Conservation (phyloP, 805 yeast species). For the Saccharomyces paradoxus region DNA sequence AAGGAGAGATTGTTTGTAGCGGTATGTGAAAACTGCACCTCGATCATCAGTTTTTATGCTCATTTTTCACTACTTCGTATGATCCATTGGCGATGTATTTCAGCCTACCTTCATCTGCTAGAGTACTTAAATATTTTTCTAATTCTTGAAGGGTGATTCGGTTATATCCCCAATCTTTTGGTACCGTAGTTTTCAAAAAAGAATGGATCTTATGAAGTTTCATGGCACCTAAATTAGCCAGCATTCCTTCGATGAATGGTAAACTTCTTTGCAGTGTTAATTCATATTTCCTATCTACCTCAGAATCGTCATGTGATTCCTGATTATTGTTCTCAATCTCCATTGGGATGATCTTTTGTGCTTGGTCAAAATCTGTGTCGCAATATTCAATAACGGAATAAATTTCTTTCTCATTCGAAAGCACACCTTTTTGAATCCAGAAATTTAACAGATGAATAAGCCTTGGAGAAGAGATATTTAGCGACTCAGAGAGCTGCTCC, state of each 20-base stretch:
- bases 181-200: conserved; percentile 47
- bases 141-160: conserved; percentile 10
- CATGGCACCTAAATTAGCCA: conserved; percentile 46
- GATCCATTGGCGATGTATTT: conserved; percentile 9
- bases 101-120: conserved; percentile 16
- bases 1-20: background rate
- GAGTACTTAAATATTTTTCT: conserved; percentile 8
- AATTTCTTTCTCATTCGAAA: conserved; percentile 33
- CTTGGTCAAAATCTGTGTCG: background rate
- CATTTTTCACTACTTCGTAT: conserved; percentile 8
- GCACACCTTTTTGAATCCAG: conserved; percentile 58
- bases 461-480: conserved; percentile 37
- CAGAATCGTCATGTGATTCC: background rate
- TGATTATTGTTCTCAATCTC: background rate
- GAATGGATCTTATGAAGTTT: conserved; percentile 44
- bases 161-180: conserved; percentile 35
- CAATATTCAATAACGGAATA: background rate
- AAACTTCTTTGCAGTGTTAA: conserved; percentile 22
- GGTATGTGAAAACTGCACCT: background rate
- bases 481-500: conserved; percentile 25
- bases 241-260: conserved; percentile 49
- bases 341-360: background rate
- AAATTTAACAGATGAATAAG: conserved; percentile 39
- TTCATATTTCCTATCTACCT: background rate
- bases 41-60: background rate